phyloP scores from a whole-genome alignment of 148 eudicot species.

The Pouteria glomerata region DNA sequence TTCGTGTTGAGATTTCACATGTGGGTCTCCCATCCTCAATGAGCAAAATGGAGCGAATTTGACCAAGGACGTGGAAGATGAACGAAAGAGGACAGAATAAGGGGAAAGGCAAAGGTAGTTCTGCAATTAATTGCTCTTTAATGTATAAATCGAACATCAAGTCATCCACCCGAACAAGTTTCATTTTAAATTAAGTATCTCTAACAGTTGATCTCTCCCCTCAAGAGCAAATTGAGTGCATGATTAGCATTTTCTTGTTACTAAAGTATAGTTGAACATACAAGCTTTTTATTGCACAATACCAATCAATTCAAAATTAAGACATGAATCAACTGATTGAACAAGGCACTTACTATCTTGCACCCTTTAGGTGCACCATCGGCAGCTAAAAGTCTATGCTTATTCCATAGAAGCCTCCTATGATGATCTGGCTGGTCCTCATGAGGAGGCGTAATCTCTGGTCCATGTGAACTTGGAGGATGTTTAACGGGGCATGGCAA shows the following conservation, averaged over 20 bases:
- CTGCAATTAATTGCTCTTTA: background rate
- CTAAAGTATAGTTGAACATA: background rate
- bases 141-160: background rate
- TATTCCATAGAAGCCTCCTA: constrained; percentile 74
- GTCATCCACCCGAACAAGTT: background rate
- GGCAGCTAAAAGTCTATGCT: constrained; percentile 50
- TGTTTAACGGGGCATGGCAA: constrained; percentile 47
- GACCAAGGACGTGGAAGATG: background rate
- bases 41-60: background rate
- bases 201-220: background rate
- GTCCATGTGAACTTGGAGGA: background rate
- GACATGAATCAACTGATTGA: background rate
- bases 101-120: background rate
- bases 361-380: constrained; percentile 27
- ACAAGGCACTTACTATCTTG: constrained; percentile 25
- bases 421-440: constrained; percentile 24
- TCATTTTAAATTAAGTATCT: background rate
- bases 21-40: background rate
- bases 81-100: background rate
- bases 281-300: constrained; percentile 2
- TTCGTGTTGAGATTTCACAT: background rate
- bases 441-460: background rate
- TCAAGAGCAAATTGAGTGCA: background rate
- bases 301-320: background rate
- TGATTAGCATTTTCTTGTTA: background rate